Conservation (phyloP, 2,329 filamentous ascomycete species). For the Aspergillus sp. region DNA sequence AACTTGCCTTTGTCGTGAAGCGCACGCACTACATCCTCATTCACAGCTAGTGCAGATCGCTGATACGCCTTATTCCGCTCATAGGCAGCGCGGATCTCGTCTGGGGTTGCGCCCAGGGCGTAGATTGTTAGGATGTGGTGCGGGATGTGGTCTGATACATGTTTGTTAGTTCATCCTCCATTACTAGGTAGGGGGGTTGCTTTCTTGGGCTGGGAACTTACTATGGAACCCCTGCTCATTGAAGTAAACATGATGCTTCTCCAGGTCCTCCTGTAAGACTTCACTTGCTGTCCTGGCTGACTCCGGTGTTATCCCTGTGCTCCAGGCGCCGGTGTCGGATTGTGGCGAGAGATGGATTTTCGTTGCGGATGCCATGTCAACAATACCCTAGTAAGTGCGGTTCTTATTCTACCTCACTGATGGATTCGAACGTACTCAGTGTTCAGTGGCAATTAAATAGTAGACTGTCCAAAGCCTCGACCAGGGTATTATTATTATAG, state of each 20-base stretch:
- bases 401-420: too few relatives aligned
- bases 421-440: too few relatives aligned
- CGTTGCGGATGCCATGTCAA: conserved; percentile 50
- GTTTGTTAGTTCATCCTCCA: not conserved
- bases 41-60: conserved; percentile 49
- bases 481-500: too few relatives aligned
- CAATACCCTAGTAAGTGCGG: too few relatives aligned
- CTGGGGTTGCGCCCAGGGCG: conserved; percentile 66
- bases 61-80: conserved; percentile 68
- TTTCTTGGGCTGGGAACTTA: conserved; percentile 18
- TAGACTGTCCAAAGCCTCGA: too few relatives aligned
- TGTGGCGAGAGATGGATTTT: conserved; percentile 47
- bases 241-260: conserved; percentile 75
- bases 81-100: conserved; percentile 64
- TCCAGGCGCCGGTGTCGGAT: conserved; percentile 48
- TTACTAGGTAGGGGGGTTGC: too few relatives aligned
- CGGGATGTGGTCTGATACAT: conserved; percentile 65
- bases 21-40: conserved; percentile 53
- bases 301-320: conserved; percentile 51
- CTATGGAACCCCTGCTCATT: conserved; percentile 72
- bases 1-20: conserved; percentile 60
- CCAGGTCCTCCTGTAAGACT: conserved; percentile 74
- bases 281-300: conserved; percentile 64
- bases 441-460: too few relatives aligned
- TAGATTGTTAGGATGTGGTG: conserved; percentile 77